Conservation (phyloP, 2,329 filamentous ascomycete species). For the Nemania serpens region DNA sequence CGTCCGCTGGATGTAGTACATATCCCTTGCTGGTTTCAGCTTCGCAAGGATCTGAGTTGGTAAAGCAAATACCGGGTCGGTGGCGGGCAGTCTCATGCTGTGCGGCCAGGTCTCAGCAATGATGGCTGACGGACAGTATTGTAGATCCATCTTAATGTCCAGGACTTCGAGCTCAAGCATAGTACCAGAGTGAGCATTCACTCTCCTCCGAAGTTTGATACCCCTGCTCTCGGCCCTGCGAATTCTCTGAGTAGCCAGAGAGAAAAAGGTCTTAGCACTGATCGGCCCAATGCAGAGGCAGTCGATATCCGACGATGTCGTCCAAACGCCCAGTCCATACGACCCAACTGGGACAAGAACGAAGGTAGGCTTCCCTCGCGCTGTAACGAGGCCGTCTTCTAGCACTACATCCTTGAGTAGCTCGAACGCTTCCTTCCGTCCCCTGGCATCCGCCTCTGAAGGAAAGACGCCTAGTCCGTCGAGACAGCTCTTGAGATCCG, state of each 20-base stretch:
- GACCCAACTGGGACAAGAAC: conserved; percentile 68
- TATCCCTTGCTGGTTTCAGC: conserved; percentile 67
- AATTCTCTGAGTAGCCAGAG: conserved; percentile 60
- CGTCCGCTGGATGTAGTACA: conserved; percentile 63
- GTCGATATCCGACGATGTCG: conserved; percentile 64
- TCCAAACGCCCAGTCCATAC: conserved; percentile 67
- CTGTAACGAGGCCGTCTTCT: conserved; percentile 36
- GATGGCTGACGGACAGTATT: conserved; percentile 65
- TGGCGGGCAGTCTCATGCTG: conserved; percentile 52
- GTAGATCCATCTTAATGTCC: conserved; percentile 64
- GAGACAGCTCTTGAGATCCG: conserved; percentile 47
- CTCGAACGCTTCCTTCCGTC: conserved; percentile 50
- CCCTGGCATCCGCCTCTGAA: conserved; percentile 47
- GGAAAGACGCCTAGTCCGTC: conserved; percentile 50
- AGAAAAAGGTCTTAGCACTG: conserved; percentile 64
- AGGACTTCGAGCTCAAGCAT: conserved; percentile 68
- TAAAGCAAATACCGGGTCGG: conserved; percentile 60
- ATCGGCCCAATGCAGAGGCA: conserved; percentile 68
- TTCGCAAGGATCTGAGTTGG: conserved; percentile 61
- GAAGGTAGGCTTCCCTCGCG: conserved; percentile 45
- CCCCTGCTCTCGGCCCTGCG: conserved; percentile 49
- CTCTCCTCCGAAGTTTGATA: conserved; percentile 59
- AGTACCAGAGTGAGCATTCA: conserved; percentile 62
- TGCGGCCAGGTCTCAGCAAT: conserved; percentile 59
- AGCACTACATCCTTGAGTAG: conserved; percentile 51